Evolutionary conservation across 208 protist genomes (phyloP).

Genomic region (Trypanosoma congolense): DNA sequence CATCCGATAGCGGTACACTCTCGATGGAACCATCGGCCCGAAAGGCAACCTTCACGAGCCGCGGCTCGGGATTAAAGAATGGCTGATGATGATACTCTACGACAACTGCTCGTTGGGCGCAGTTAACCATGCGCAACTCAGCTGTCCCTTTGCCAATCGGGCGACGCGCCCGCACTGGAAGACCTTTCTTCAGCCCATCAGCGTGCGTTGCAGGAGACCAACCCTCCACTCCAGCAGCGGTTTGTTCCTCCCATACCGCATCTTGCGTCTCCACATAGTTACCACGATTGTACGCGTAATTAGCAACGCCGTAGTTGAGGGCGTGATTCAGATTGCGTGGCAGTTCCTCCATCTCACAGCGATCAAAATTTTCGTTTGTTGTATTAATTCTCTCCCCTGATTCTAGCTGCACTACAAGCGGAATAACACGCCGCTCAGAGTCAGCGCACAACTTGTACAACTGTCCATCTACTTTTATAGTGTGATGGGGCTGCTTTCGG

Average conservation of each 20-base stretch:
- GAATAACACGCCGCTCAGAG: conserved; percentile 45
- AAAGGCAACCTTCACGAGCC: conserved; percentile 70
- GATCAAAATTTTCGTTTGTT: conserved; percentile 60
- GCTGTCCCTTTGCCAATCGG: conserved; percentile 9
- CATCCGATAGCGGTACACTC: conserved; percentile 59
- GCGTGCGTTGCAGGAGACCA: conserved; percentile 86
- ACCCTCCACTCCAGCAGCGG: conserved; percentile 59
- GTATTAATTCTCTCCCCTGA: conserved; percentile 65
- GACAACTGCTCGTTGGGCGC: conserved; percentile 67
- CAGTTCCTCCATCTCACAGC: conserved; percentile 62
- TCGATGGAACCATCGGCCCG: conserved; percentile 45
- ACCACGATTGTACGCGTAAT: conserved; percentile 83
- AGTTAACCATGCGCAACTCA: conserved; percentile 26
- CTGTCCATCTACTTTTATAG: conserved; percentile 46
- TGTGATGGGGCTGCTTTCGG: background rate
- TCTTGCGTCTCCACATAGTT: conserved; percentile 91
- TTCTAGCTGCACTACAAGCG: conserved; percentile 63
- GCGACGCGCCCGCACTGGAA: conserved; percentile 75
- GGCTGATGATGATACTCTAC: conserved; percentile 65
- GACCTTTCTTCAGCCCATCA: conserved; percentile 57
- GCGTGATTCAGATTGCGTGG: conserved; percentile 51
- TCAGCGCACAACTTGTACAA: conserved; percentile 29
- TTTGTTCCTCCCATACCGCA: conserved; percentile 74
- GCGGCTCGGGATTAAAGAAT: conserved; percentile 85
- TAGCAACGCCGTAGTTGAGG: conserved; percentile 75